A percentile compares a stretch with the other conserved stretches of the same genome.
Evolutionary conservation across 257 asterid species (phyloP).

Genomic region (Ligustrum vulgare): DNA sequence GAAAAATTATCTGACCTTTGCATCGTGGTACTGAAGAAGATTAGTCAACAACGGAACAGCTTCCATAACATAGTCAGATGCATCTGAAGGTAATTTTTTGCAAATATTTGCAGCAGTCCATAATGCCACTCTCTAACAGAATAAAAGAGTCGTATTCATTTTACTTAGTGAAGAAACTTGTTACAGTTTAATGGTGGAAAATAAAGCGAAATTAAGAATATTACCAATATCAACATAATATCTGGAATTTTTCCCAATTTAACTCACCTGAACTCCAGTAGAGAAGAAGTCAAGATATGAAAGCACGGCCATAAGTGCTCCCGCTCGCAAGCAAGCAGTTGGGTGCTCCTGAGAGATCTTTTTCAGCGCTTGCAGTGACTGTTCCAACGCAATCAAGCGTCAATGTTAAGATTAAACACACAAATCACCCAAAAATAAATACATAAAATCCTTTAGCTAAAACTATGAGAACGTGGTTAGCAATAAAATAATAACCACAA

Average conservation of each 20-base stretch:
- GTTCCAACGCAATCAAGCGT: constrained; percentile 29
- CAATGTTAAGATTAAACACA: neutral
- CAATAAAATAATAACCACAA: neutral
- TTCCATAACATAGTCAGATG: constrained; percentile 97
- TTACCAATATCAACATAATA: constrained; percentile 1
- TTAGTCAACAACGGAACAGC: constrained; percentile 97
- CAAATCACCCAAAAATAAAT: neutral
- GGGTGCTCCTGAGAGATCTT: constrained; percentile 99
- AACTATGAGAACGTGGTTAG: neutral
- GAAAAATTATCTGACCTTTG: constrained; percentile 58
- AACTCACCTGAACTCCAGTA: constrained; percentile 92
- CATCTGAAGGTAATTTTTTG: constrained; percentile 97
- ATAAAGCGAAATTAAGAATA: constrained; percentile 2
- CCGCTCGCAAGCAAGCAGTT: constrained; percentile 97
- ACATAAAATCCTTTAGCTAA: neutral
- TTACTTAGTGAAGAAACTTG: neutral
- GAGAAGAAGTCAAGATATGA: constrained; percentile 98
- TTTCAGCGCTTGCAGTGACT: constrained; percentile 98
- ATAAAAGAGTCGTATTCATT: constrained; percentile 7
- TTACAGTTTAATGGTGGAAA: neutral
- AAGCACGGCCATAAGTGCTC: constrained; percentile 99
- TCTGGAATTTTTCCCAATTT: constrained; percentile 18
- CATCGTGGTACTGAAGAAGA: constrained; percentile 95
- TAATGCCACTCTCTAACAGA: constrained; percentile 85
- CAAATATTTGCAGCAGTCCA: constrained; percentile 98